phyloP scores from a whole-genome alignment of 371 early-diverging fungal genomes.

The Rhizomucor pusillus region DNA sequence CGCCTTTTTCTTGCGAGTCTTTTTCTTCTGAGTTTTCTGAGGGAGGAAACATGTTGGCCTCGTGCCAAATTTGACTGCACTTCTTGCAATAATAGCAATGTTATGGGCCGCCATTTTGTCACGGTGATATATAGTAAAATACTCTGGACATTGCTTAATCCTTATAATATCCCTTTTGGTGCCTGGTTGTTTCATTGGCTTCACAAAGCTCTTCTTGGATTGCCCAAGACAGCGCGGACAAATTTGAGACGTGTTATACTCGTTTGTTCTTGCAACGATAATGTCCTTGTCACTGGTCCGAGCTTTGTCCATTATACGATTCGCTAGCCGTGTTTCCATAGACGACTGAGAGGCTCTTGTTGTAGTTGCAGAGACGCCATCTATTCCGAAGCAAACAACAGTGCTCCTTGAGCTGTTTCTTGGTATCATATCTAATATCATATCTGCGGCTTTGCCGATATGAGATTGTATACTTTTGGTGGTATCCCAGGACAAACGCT shows the following conservation, averaged over 20 bases:
- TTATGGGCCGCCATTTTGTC: no score
- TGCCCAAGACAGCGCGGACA: constrained; percentile 1
- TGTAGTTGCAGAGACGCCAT: neutral
- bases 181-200: neutral
- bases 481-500: neutral
- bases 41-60: no score
- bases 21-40: no score
- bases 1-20: no score
- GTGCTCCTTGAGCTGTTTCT: neutral
- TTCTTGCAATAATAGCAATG: no score
- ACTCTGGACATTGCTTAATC: neutral
- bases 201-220: neutral
- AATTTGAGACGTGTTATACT: neutral
- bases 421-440: neutral
- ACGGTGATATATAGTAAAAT: no score
- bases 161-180: neutral
- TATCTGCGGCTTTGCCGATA: neutral
- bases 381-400: neutral
- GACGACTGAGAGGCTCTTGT: neutral
- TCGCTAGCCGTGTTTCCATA: neutral
- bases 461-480: neutral
- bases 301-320: neutral
- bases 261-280: neutral
- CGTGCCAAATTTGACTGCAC: no score
- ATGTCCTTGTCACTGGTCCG: neutral